phyloP scores from a whole-genome alignment of 768 basidiomycete species.

The Auriscalpium orientale region DNA sequence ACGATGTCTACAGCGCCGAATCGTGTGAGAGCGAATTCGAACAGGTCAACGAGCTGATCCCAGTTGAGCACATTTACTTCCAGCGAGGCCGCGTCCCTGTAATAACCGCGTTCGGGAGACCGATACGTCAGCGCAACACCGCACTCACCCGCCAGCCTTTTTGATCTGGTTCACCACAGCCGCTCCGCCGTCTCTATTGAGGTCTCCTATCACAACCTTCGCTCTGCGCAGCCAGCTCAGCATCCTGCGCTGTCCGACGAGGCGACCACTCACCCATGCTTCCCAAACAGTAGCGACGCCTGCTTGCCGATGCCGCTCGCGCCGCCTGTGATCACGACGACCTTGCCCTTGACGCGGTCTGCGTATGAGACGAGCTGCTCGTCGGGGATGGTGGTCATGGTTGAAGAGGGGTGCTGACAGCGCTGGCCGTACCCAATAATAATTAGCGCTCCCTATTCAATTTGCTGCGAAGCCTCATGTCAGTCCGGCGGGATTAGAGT shows the following conservation, averaged over 20 bases:
- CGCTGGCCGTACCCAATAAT: no score
- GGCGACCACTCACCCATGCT: slow-evolving; percentile 13
- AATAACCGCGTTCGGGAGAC: neutral
- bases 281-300: slow-evolving; percentile 16
- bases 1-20: slow-evolving; percentile 26
- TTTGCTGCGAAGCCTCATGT: no score
- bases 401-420: no score
- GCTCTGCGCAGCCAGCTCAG: slow-evolving; percentile 20
- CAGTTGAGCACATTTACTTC: slow-evolving; percentile 18
- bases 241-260: neutral
- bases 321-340: slow-evolving; percentile 21
- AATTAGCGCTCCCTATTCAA: no score
- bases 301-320: slow-evolving; percentile 22
- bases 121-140: neutral
- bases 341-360: slow-evolving; percentile 17
- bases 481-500: no score
- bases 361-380: slow-evolving; percentile 15
- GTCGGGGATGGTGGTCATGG: slow-evolving; percentile 19
- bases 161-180: slow-evolving; percentile 6
- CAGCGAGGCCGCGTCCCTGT: slow-evolving; percentile 9
- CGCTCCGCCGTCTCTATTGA: slow-evolving; percentile 2
- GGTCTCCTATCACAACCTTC: slow-evolving; percentile 15
- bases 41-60: slow-evolving; percentile 23
- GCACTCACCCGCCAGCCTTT: slow-evolving; percentile 14
- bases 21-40: slow-evolving; percentile 20